Conservation (phyloP, 2,329 filamentous ascomycete genomes). For the Phialophora chinensis region DNA sequence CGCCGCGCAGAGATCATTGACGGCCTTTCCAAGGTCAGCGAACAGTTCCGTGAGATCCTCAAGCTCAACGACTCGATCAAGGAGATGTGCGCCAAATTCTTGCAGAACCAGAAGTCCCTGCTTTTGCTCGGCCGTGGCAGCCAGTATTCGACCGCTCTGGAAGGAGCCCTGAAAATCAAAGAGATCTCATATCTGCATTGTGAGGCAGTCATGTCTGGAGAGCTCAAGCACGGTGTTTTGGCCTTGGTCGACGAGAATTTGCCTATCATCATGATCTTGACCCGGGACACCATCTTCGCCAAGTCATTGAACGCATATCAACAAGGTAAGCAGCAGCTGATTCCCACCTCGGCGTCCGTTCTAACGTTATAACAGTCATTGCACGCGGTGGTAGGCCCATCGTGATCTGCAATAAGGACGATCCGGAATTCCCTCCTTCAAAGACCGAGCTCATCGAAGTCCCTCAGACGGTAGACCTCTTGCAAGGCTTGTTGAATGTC, state of each 20-base stretch:
- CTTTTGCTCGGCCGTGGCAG: slow-evolving; percentile 91
- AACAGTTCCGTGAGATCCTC: slow-evolving; percentile 89
- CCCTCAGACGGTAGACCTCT: slow-evolving; percentile 89
- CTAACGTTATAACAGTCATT: slow-evolving; percentile 69
- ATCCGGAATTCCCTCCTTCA: slow-evolving; percentile 84
- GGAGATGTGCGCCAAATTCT: slow-evolving; percentile 85
- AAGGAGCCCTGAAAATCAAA: slow-evolving; percentile 98
- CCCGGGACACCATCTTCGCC: slow-evolving; percentile 91
- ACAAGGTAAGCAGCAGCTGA: slow-evolving; percentile 68
- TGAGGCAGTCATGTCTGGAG: slow-evolving; percentile 99
- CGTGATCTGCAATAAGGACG: slow-evolving; percentile 92
- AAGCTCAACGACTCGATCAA: slow-evolving; percentile 94
- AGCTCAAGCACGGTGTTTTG: slow-evolving; percentile 98
- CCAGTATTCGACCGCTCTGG: slow-evolving; percentile 95
- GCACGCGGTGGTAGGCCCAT: slow-evolving; percentile 95
- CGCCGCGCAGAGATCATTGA: slow-evolving; percentile 96
- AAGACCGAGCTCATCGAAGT: slow-evolving; percentile 98
- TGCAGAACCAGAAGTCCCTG: slow-evolving; percentile 97
- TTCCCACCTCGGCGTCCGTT: slow-evolving; percentile 30
- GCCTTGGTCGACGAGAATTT: slow-evolving; percentile 97
- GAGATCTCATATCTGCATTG: slow-evolving; percentile 99
- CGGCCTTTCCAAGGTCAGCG: slow-evolving; percentile 83
- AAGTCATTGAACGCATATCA: slow-evolving; percentile 99
- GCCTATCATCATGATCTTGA: slow-evolving; percentile 99
- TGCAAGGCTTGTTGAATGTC: slow-evolving; percentile 97